phyloP scores from a whole-genome alignment of 2,329 filamentous ascomycete species.

The Botrytis fragariae region DNA sequence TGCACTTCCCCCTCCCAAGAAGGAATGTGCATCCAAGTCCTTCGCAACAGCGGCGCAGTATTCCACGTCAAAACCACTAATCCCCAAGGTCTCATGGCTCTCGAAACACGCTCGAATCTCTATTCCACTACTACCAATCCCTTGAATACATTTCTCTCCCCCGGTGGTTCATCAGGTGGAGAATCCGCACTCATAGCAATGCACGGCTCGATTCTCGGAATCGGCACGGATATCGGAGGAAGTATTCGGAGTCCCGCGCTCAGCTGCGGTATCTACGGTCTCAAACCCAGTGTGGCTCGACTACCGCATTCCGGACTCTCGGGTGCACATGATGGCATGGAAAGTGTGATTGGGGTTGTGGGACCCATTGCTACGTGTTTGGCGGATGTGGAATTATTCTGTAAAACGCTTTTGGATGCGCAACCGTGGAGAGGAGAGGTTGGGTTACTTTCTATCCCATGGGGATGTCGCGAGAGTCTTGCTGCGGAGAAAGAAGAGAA shows the following conservation, averaged over 20 bases:
- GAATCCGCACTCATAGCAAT: constrained; percentile 58
- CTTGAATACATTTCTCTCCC: constrained; percentile 52
- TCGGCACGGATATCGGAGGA: constrained; percentile 34
- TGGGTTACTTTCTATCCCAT: constrained; percentile 51
- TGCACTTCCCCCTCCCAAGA: constrained; percentile 45
- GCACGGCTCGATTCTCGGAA: constrained; percentile 49
- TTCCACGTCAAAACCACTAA: constrained; percentile 53
- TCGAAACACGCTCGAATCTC: constrained; percentile 44
- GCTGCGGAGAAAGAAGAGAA: background rate
- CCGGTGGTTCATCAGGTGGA: constrained; percentile 61
- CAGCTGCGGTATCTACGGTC: constrained; percentile 47
- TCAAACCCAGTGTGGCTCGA: constrained; percentile 32
- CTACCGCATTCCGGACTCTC: constrained; percentile 31
- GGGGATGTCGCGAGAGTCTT: constrained; percentile 35
- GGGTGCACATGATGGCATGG: constrained; percentile 52
- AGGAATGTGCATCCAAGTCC: constrained; percentile 46
- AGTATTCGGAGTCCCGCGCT: constrained; percentile 38
- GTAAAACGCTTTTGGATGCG: constrained; percentile 12
- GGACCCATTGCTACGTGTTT: constrained; percentile 46
- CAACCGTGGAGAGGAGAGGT: constrained; percentile 52
- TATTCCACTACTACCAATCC: constrained; percentile 52
- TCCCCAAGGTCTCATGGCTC: constrained; percentile 50
- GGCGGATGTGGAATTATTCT: constrained; percentile 45
- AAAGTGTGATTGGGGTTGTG: constrained; percentile 47
- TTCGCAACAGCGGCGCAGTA: constrained; percentile 48